Percentiles rank a stretch among this genome's conserved stretches.
These are phyloP conservation scores for Ceratobasidium sp. DNA, from an alignment of 1,284 basidiomycete species.

Conservation along the genomic window DNA sequence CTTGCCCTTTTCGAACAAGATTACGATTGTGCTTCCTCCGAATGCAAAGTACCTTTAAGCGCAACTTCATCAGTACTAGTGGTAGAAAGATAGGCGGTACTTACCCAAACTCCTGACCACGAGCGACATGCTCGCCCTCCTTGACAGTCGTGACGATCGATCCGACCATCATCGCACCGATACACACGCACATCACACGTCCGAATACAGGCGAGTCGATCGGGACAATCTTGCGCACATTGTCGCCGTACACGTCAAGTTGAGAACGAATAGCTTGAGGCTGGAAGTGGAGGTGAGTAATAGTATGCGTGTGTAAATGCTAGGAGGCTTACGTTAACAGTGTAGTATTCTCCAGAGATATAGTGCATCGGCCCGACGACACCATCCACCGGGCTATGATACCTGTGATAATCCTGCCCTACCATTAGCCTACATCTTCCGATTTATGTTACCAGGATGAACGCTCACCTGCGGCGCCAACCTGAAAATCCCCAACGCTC, in stretches of 20 bases:
- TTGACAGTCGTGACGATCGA: constrained; percentile 86
- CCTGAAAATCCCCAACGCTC: constrained; percentile 85
- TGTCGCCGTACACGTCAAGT: constrained; percentile 95
- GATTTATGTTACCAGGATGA: neutral
- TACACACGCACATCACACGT: constrained; percentile 86
- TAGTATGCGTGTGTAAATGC: neutral
- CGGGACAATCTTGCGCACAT: constrained; percentile 87
- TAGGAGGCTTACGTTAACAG: constrained; percentile 75
- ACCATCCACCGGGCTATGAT: constrained; percentile 92
- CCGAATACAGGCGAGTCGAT: constrained; percentile 90
- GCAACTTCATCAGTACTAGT: neutral
- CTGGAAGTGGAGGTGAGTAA: constrained; percentile 54
- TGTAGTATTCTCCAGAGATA: constrained; percentile 90
- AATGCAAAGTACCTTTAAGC: constrained; percentile 79
- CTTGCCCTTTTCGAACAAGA: constrained; percentile 83
- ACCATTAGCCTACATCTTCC: neutral
- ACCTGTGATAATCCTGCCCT: constrained; percentile 87
- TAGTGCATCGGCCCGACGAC: constrained; percentile 81
- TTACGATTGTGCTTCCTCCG: constrained; percentile 91
- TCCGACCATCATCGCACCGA: constrained; percentile 96
- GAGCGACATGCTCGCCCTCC: constrained; percentile 80
- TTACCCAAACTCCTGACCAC: constrained; percentile 86
- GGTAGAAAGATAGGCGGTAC: neutral
- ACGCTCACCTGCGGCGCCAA: constrained; percentile 78
- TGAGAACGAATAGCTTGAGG: constrained; percentile 80